Evolutionary conservation across 441 rosid genomes (phyloP).

Genomic region (Populus hybrid): DNA sequence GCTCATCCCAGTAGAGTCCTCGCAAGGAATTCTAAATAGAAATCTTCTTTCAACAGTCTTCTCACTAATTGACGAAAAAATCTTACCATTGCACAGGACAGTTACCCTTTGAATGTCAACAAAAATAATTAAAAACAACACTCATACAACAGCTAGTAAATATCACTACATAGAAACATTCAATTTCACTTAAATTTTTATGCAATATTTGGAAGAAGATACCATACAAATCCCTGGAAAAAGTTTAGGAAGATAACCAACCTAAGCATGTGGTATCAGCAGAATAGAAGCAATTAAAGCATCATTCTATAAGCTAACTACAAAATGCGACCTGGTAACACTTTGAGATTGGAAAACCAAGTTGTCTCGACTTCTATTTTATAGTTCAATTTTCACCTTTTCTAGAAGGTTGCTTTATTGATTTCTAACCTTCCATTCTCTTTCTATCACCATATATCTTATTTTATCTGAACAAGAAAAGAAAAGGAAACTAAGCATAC

Average conservation of each 20-base stretch:
- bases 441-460: not conserved
- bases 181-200: not conserved
- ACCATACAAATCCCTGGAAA: not conserved
- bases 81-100: not conserved
- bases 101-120: not conserved
- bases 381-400: not conserved
- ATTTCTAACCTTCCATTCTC: not conserved
- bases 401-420: not conserved
- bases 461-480: not conserved
- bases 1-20: not conserved
- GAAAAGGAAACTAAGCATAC: constrained; percentile 32
- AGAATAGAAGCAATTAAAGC: no score
- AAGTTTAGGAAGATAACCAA: not conserved
- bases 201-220: not conserved
- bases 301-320: no score
- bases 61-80: not conserved
- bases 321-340: no score
- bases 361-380: not conserved
- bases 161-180: not conserved
- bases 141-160: not conserved
- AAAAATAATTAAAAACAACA: not conserved
- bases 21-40: not conserved
- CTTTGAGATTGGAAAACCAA: not conserved
- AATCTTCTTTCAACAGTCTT: not conserved
- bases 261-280: not conserved